A percentile compares a stretch with the other conserved stretches of the same genome.
Conservation (phyloP, 345 rosid species). For the Gossypium longicalyx region DNA sequence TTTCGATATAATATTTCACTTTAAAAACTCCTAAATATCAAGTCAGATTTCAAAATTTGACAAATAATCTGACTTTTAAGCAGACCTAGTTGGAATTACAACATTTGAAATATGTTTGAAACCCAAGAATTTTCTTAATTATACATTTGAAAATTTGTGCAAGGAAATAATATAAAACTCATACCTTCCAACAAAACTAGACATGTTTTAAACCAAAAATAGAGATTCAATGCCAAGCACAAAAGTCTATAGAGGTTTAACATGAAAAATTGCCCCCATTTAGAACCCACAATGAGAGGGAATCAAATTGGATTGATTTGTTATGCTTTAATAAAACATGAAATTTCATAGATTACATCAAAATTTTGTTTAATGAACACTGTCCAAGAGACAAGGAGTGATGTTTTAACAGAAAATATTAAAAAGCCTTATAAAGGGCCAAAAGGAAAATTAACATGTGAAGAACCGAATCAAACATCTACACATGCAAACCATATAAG, state of each 20-base stretch:
- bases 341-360: not conserved
- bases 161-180: too few relatives aligned
- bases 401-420: not conserved
- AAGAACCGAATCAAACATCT: slow-evolving; percentile 2
- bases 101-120: too few relatives aligned
- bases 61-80: too few relatives aligned
- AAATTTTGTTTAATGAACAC: not conserved
- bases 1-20: too few relatives aligned
- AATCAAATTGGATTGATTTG: not conserved
- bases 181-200: not conserved
- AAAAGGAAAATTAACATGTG: not conserved
- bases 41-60: too few relatives aligned
- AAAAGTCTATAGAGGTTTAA: not conserved
- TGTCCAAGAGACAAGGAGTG: not conserved
- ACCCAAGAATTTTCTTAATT: too few relatives aligned
- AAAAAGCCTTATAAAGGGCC: not conserved
- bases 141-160: too few relatives aligned
- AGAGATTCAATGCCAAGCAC: not conserved
- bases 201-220: not conserved
- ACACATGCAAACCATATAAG: not conserved
- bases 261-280: not conserved
- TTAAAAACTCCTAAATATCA: too few relatives aligned
- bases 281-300: not conserved
- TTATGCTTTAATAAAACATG: not conserved
- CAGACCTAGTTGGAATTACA: too few relatives aligned